Evolutionary conservation across 805 yeast species (phyloP), one percentile per base, ranked within the genome.

Genomic region (Limtongia smithiae): DNA sequence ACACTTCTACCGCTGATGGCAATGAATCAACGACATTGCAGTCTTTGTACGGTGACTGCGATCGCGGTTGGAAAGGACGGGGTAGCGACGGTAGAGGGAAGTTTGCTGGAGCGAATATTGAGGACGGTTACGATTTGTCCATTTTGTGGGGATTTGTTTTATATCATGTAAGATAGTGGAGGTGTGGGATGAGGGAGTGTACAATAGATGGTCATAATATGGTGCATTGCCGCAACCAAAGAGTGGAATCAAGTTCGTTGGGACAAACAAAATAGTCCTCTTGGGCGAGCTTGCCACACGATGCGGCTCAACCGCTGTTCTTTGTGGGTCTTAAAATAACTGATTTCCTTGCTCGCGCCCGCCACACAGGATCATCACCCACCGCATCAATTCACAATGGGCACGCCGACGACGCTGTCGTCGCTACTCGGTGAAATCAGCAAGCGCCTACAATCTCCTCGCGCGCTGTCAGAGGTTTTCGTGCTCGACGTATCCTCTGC

Each of bases 1-100:
- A 54, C 58, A 15, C 40, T 54, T 6, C 32, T 39, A 12, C 58
- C 58, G 22, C 21, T 54, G 27, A 51, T 54, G 58, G 41, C 22
- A n/a, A 30, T 51, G 9, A 37, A 35, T 17, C 54, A 50, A 33
- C 51, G 58, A 11, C 41, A 38, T 4, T 54, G 58, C 21, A 35
- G 44, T 9, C 27, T 46, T 8, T 54, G 58, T 33, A 15, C 24
- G 5, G n/a, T 31, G n/a, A 40, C 7, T 12, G 39, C 21, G 3
- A 43, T 48, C 12, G 32, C 49, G 9, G 15, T n/a, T 1, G 37
- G 33, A n/a, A n/a, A n/a, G n/a, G n/a, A n/a, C 24, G 34, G 24
- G 22, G 12, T n/a, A 9, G 20, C 28, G 14, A 27, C 32, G 15
- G 37, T n/a, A 27, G n/a, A 1, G 6, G 38, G 30, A 4, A 25